Base-by-base conservation (phyloP, 805 yeast genomes). In the Hemisphaericaspora nanyangensis region DNA sequence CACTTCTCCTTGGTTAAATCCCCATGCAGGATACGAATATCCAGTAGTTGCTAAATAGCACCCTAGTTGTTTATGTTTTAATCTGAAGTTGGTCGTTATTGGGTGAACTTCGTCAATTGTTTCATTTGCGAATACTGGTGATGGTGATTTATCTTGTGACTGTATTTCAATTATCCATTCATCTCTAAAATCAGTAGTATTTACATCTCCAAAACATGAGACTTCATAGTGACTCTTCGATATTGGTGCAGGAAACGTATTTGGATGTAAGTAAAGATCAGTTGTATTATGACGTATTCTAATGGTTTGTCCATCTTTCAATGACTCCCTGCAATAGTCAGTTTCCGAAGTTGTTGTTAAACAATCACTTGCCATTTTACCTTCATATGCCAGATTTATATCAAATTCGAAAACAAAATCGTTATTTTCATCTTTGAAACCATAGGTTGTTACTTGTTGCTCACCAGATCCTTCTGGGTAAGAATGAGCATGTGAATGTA, bases 401-500 rank as follows among this genome's bases (percentile, higher is more conserved):
- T 70, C 73, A 53, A 82, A 73, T 50, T 83, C 82, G 49, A 88
- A 68, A 20, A 73, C 53, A 85, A 96, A 90, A 39, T 84, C 78
- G 59, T 91, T 93, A 63, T 93, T 91, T 38, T 72, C 64, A 60
- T 93, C 98, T 57, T 87, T 87, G 61, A 80, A 88, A 15, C 90
- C 86, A 60, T 93, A 93, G 6, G 93, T 86, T 19, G 99, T 93
- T 35, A 93, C 74, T 63, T 93, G 99, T 61, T 90, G 97, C 64
- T 93, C 98, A 46, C 76, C 74, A 2, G 96, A 86, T 3, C 98
- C 98, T 47, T 80, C 88, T 12, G 99, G 99, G 58, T 82, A 93
- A 10, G 74, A 60, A 57, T 85, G 95, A 13, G 72, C 69, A 57
- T 93, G 99, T 0, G 98, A 91, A 58, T 93, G 99, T 45, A 93